Percentiles rank a stretch among this genome's conserved stretches.
These are phyloP conservation scores for Coemansia sp. DNA, from an alignment of 192 early-diverging fungal species.

Conservation along the genomic window DNA sequence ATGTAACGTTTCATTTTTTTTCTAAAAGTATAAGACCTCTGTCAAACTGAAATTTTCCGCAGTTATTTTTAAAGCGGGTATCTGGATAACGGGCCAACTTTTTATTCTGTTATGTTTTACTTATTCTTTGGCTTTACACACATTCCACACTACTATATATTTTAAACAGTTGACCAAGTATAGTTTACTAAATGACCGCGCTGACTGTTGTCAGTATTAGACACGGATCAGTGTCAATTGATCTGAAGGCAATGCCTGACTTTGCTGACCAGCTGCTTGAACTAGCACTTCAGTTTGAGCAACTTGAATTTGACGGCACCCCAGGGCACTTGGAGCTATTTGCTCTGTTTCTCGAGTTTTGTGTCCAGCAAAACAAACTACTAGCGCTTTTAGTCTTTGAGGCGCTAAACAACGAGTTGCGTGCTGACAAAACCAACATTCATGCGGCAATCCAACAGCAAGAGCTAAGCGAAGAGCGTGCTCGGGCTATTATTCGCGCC, in stretches of 20 bases:
- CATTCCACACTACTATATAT: no score
- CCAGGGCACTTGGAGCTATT: slow-evolving; percentile 14
- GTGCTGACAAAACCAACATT: not conserved
- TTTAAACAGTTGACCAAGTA: no score
- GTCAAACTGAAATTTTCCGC: no score
- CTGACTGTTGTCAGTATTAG: not conserved
- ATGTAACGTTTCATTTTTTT: no score
- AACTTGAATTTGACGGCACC: not conserved
- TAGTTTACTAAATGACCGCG: not conserved
- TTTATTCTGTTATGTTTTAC: not conserved
- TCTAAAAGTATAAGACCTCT: no score
- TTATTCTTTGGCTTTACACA: no score
- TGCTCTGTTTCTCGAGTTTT: slow-evolving; percentile 17
- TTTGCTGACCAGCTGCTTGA: not conserved
- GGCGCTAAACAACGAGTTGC: not conserved
- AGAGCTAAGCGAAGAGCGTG: slow-evolving; percentile 1
- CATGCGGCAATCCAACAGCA: slow-evolving; percentile 13
- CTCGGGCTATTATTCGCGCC: slow-evolving; percentile 16
- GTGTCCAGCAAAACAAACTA: not conserved
- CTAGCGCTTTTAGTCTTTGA: slow-evolving; percentile 3
- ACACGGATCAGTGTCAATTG: not conserved
- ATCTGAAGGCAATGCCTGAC: not conserved
- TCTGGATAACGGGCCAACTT: no score
- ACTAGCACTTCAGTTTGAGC: not conserved
- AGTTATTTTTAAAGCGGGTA: no score